phyloP scores from a whole-genome alignment of 768 basidiomycete genomes.

The Boletus bicolor region DNA sequence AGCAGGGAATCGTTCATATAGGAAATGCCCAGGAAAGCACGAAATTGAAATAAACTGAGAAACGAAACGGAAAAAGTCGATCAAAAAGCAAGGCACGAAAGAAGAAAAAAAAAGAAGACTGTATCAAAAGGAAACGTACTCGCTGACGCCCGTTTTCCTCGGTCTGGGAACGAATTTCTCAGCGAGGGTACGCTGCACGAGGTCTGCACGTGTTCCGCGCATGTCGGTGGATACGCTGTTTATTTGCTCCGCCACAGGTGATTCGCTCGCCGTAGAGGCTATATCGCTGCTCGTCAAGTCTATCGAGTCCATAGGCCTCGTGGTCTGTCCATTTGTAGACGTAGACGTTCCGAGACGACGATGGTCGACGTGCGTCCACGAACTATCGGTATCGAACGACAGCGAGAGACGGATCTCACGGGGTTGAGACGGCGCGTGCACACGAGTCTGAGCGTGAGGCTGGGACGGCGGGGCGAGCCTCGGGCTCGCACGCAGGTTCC shows the following conservation, averaged over 20 bases:
- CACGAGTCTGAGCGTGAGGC: constrained; percentile 19
- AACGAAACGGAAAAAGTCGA: background rate
- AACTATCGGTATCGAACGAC: constrained; percentile 49
- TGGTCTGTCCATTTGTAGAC: constrained; percentile 7
- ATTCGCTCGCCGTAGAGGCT: constrained; percentile 49
- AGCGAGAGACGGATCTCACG: constrained; percentile 16
- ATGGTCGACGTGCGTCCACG: constrained; percentile 71
- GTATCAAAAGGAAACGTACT: constrained; percentile 42
- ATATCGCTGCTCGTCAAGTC: constrained; percentile 48
- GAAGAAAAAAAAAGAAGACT: background rate
- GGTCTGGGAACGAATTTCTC: constrained; percentile 66
- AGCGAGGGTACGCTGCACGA: constrained; percentile 45
- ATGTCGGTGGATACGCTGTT: constrained; percentile 32
- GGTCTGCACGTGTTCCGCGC: constrained; percentile 25
- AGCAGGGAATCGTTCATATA: background rate
- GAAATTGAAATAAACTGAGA: background rate
- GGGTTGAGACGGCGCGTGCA: constrained; percentile 7
- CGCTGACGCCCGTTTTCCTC: constrained; percentile 63
- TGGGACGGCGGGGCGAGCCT: constrained; percentile 11
- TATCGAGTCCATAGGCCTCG: constrained; percentile 24
- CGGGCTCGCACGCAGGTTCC: constrained; percentile 2
- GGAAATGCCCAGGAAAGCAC: background rate
- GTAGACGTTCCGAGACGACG: constrained; percentile 23
- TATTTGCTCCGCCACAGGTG: constrained; percentile 33
- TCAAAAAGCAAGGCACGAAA: background rate